Base-by-base conservation (phyloP, 108 stramenopile species). In the Discostella stelligeroides region DNA sequence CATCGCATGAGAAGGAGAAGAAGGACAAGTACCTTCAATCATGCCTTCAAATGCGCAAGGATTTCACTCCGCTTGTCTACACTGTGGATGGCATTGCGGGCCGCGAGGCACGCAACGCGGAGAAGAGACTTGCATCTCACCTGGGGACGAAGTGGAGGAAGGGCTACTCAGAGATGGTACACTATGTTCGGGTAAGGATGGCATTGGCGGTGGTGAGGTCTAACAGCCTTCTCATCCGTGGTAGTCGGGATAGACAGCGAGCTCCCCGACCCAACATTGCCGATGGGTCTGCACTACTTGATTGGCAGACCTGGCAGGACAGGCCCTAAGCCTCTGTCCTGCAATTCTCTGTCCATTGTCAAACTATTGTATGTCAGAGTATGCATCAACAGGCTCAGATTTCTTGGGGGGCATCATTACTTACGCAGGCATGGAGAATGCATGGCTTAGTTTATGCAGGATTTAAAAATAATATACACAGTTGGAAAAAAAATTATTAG, bases 51-150 rank as follows among this genome's bases (percentile, higher is more conserved):
- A 29, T 25, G 39, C 60, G 61, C 47, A 54, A 55, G 43, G 48
- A 65, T 47, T 76, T 75, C 68, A 76, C 75, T 17, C 75, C 64
- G 6, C 51, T 72, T 12, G 75, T 75, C 14, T 82, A 75, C 45
- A 76, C 66, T 4, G 75, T 76, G 2, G 75, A 82, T 58, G 66
- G 72, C 14, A 57, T 80, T 15, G 47, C 60, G 34, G 73, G 79
- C 9, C 12, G 56, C 17, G 70, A 82, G 56, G 68, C 73, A 11
- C 50, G 18, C 24, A 43, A 57, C 17, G 71, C 66, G 1, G 41
- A 56, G 51, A 58, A 66, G 64, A 15, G 55, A 0, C 51, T 79
- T 0, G 62, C 77, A 8, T 4, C 17, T 9, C 1, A 46, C 13
- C 59, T 75, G 1, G 21, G 66, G 20, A 18, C 7, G 17, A 79